A percentile compares a stretch with the other conserved stretches of the same genome.
Evolutionary conservation across 768 basidiomycete species (phyloP).

Genomic region (Lactarius quietus): DNA sequence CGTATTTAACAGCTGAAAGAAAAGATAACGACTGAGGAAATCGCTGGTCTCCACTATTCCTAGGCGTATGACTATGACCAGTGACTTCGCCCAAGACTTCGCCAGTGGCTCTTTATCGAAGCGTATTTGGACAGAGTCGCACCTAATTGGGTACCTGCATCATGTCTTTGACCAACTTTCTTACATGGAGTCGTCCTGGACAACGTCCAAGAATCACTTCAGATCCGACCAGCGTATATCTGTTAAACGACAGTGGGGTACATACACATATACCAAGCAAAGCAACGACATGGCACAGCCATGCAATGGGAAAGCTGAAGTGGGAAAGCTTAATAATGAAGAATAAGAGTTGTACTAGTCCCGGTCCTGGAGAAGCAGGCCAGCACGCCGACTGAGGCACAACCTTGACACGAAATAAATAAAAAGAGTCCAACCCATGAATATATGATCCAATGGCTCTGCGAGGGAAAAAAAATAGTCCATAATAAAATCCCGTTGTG

Average conservation of each 20-base stretch:
- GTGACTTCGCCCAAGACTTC: too few relatives aligned
- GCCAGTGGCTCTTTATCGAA: not conserved
- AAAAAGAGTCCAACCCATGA: constrained; percentile 4
- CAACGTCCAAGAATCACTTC: not conserved
- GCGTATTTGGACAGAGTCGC: not conserved
- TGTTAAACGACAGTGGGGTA: not conserved
- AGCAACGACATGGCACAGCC: constrained; percentile 15
- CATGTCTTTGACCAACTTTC: not conserved
- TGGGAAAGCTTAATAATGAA: not conserved
- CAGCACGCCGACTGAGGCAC: constrained; percentile 2
- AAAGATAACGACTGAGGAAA: not conserved
- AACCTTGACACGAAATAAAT: not conserved
- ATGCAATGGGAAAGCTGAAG: constrained; percentile 2
- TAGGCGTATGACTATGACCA: not conserved
- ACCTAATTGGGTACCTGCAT: constrained; percentile 1
- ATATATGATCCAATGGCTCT: not conserved
- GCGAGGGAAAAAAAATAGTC: not conserved
- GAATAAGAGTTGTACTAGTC: not conserved
- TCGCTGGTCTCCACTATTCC: not conserved
- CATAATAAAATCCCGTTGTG: not conserved
- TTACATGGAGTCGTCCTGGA: not conserved
- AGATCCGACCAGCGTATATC: not conserved
- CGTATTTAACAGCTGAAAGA: not conserved
- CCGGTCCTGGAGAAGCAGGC: not conserved
- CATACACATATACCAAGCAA: not conserved